Evolutionary conservation across 1,139 yeast species (phyloP), one percentile per base, ranked within the genome.

Genomic region (Sporopachydermia cereana): DNA sequence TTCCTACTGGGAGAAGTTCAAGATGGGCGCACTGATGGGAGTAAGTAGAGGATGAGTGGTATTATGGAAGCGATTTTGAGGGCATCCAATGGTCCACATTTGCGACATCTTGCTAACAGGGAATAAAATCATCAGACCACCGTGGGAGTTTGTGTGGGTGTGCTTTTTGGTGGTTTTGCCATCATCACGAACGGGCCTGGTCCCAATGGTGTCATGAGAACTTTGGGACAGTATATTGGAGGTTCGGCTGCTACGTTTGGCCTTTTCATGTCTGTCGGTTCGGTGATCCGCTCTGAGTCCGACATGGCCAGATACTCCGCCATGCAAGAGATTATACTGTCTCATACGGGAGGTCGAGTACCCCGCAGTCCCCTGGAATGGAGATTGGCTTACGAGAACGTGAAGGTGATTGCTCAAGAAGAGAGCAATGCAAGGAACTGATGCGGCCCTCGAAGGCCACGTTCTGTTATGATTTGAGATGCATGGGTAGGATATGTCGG

Each of bases 1-100:
- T 48, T 82, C 96, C 44, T 79, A 83, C 66, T 88, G 88, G 68
- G 96, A 91, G 51, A 91, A 89, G 68, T 84, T 91, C 75, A 91
- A 91, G 68, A 93, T 91, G 97, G 98, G 98, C 47, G 82, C 89
- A 51, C 69, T 89, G 68, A 93, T 91, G 97, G 98, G 98, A 47
- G 75, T 65, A 61, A 51, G 72, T 56, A 53, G 48, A 24, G 16
- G 21, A 25, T 14, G 29, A 14, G 29, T 7, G 7, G 7, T 25
- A 25, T 25, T 25, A 14, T 25, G 14, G 7, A 25, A n/a, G n/a
- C n/a, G n/a, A n/a, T n/a, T n/a, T n/a, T n/a, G 18, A n/a, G 44
- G 17, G 14, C 3, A 12, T 44, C n/a, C 3, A 5, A 18, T 29
- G 44, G 17, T 20, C 18, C 14, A 21, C 16, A 17, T 14, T 20